These are phyloP conservation scores for Paraconiothyrium brasiliense DNA, from an alignment of 2,329 filamentous ascomycete species.

Conservation along the genomic window DNA sequence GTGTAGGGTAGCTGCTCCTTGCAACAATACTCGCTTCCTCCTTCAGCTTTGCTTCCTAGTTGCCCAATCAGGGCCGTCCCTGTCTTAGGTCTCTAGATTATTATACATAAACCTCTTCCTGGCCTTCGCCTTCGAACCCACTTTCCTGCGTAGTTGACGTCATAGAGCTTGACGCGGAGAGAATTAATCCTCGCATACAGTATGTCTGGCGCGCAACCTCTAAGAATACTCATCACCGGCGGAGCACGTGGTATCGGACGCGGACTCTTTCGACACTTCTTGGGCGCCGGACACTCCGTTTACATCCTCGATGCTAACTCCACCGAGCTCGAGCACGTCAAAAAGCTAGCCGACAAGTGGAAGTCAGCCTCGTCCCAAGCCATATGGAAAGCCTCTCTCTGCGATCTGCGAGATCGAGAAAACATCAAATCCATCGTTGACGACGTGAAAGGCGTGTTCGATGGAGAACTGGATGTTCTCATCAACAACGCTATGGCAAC, in stretches of 20 bases:
- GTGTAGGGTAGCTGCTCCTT: neutral
- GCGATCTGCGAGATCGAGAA: conserved; percentile 53
- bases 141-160: neutral
- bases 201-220: conserved; percentile 14
- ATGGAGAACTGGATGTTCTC: conserved; percentile 43
- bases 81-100: neutral
- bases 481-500: conserved; percentile 50
- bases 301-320: conserved; percentile 57
- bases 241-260: conserved; percentile 59
- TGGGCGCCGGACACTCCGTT: conserved; percentile 54
- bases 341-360: conserved; percentile 39
- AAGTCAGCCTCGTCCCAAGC: conserved; percentile 21
- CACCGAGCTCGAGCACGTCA: conserved; percentile 52
- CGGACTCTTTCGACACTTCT: conserved; percentile 55
- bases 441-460: conserved; percentile 48
- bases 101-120: neutral
- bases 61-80: neutral
- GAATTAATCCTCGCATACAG: neutral
- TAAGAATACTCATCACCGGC: conserved; percentile 53
- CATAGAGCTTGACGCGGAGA: neutral
- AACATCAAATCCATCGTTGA: conserved; percentile 49
- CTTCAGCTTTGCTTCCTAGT: too few relatives aligned
- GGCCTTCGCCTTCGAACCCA: neutral
- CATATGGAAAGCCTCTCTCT: conserved; percentile 35
- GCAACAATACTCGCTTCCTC: too few relatives aligned